A percentile compares a stretch with the other conserved stretches of the same genome.
Conservation (phyloP, 2,329 filamentous ascomycete species). For the Pestalotiopsis sp. region DNA sequence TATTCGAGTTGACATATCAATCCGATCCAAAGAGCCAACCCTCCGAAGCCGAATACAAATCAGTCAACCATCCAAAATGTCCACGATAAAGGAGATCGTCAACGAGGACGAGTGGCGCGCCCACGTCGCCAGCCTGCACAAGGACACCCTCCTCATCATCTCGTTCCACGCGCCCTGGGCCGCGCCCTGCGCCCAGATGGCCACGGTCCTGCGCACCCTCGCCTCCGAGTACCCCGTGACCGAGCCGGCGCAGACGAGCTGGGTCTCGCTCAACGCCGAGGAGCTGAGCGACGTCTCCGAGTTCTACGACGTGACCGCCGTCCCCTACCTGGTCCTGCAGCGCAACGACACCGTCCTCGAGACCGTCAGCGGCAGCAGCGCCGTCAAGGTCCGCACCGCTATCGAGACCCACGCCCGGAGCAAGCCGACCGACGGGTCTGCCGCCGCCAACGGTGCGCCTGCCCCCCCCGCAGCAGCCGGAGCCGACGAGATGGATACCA, state of each 20-base stretch:
- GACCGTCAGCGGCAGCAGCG: constrained; percentile 87
- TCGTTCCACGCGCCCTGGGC: constrained; percentile 98
- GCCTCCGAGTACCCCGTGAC: constrained; percentile 80
- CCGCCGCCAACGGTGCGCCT: constrained; percentile 40
- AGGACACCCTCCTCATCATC: constrained; percentile 76
- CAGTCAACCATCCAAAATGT: constrained; percentile 54
- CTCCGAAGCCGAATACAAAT: background rate
- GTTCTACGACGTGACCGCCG: constrained; percentile 89
- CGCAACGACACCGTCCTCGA: constrained; percentile 77
- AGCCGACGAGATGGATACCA: constrained; percentile 33
- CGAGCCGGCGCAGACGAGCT: constrained; percentile 70
- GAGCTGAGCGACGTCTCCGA: constrained; percentile 91
- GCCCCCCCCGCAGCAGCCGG: constrained; percentile 37
- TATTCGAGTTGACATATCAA: background rate
- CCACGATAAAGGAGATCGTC: constrained; percentile 76
- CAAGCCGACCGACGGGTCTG: constrained; percentile 42
- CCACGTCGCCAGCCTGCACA: constrained; percentile 66
- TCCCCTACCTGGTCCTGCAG: constrained; percentile 87
- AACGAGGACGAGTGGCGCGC: constrained; percentile 74
- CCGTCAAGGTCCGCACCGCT: constrained; percentile 78
- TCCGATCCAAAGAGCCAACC: background rate
- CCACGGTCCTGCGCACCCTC: constrained; percentile 80
- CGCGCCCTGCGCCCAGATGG: constrained; percentile 94
- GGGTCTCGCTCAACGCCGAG: constrained; percentile 92
- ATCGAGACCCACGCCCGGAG: constrained; percentile 77